Evolutionary conservation across 768 basidiomycete species (phyloP).

Genomic region (Nidularia sp.): DNA sequence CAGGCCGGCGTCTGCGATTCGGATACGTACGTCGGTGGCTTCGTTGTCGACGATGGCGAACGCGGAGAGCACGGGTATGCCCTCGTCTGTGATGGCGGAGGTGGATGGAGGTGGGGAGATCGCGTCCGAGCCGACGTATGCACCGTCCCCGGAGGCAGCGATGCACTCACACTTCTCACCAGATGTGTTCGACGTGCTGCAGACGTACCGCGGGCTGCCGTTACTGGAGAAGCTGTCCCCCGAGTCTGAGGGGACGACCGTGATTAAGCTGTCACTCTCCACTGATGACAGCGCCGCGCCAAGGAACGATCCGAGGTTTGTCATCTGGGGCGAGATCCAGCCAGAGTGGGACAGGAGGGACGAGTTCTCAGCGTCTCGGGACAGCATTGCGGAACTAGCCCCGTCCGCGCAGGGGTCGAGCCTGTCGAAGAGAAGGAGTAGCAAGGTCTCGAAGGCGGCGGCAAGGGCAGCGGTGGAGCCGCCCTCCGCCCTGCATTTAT

Average conservation of each 20-base stretch:
- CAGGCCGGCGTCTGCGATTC: constrained; percentile 23
- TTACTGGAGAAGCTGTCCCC: constrained; percentile 62
- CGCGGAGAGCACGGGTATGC: constrained; percentile 2
- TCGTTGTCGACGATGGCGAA: no score
- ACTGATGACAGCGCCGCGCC: constrained; percentile 68
- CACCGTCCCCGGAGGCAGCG: constrained; percentile 41
- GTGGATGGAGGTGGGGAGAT: constrained; percentile 5
- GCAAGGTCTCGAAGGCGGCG: constrained; percentile 26
- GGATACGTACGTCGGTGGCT: not conserved
- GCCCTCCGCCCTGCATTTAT: constrained; percentile 12
- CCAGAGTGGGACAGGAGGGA: constrained; percentile 24
- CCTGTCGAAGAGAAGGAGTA: constrained; percentile 28
- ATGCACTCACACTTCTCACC: constrained; percentile 64
- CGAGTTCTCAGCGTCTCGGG: constrained; percentile 26
- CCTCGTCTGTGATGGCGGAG: constrained; percentile 2
- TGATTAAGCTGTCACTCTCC: constrained; percentile 68
- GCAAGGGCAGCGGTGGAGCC: constrained; percentile 18
- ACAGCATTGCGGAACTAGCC: constrained; percentile 24
- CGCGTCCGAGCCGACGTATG: constrained; percentile 13
- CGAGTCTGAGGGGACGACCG: constrained; percentile 55
- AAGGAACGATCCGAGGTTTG: constrained; percentile 85
- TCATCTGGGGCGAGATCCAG: constrained; percentile 76
- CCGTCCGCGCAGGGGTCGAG: constrained; percentile 24
- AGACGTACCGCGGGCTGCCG: constrained; percentile 76
- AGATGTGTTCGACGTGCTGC: constrained; percentile 77